Evolutionary conservation across 2,329 filamentous ascomycete genomes (phyloP).

Genomic region (Dactylellina haptotyla): DNA sequence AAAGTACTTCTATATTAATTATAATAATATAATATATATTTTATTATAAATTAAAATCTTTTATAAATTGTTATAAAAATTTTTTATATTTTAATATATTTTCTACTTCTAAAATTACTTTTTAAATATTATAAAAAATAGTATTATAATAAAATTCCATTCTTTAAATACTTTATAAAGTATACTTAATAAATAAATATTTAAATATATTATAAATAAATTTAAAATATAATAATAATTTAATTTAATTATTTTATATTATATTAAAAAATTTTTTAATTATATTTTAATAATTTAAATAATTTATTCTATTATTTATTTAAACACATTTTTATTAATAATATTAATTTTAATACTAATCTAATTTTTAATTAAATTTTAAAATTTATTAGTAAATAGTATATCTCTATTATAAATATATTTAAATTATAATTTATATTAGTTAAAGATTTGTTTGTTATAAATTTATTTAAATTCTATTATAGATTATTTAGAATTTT

Average conservation of each 20-base stretch:
- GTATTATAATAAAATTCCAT: too few species aligned
- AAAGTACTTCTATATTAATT: too few species aligned
- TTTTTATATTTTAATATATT: too few species aligned
- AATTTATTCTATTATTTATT: constrained; percentile 2
- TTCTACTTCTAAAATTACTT: too few species aligned
- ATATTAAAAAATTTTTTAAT: constrained; percentile 1
- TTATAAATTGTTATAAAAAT: too few species aligned
- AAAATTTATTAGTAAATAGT: constrained; percentile 8
- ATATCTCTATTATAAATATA: constrained; percentile 13
- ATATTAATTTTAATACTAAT: constrained; percentile 5
- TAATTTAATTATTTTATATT: constrained; percentile 6
- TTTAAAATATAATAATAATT: not conserved
- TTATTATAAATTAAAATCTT: too few species aligned
- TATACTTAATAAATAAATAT: too few species aligned
- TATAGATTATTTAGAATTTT: not conserved
- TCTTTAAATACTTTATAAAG: too few species aligned
- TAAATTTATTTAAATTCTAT: not conserved
- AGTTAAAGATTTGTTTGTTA: not conserved
- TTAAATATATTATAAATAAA: too few species aligned
- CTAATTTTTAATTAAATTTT: constrained; percentile 8
- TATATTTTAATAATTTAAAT: constrained; percentile 13
- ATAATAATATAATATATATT: too few species aligned
- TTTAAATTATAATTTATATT: too few species aligned
- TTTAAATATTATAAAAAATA: too few species aligned
- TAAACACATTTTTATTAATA: not conserved